These are phyloP conservation scores for Pichia eremophila DNA, from an alignment of 805 yeast genomes.

Conservation along the genomic window DNA sequence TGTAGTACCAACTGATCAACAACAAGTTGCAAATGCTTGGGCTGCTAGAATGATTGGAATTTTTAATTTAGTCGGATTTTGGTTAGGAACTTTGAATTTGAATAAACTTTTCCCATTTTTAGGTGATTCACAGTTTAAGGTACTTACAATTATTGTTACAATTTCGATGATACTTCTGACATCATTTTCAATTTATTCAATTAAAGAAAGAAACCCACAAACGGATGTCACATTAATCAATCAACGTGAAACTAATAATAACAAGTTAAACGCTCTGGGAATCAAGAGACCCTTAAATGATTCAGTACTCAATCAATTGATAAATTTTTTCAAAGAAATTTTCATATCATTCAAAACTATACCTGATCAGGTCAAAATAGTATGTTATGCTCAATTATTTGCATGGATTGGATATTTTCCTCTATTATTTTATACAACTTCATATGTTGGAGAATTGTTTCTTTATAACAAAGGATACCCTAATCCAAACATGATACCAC, in stretches of 20 bases:
- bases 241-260: conserved; percentile 28
- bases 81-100: conserved; percentile 41
- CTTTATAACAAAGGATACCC: conserved; percentile 31
- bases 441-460: conserved; percentile 55
- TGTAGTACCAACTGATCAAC: conserved; percentile 47
- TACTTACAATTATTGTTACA: conserved; percentile 35
- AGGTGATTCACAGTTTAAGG: conserved; percentile 44
- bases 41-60: conserved; percentile 56
- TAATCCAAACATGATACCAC: conserved; percentile 32
- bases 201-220: conserved; percentile 42
- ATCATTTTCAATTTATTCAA: conserved; percentile 29
- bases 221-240: conserved; percentile 29
- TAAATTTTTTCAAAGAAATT: conserved; percentile 27
- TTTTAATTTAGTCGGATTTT: conserved; percentile 50
- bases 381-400: conserved; percentile 49
- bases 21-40: conserved; percentile 54
- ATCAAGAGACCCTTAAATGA: conserved; percentile 19
- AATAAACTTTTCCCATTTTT: conserved; percentile 29
- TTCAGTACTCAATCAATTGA: conserved; percentile 13
- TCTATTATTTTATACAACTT: conserved; percentile 53
- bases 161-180: conserved; percentile 33
- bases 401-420: conserved; percentile 68
- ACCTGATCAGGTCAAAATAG: conserved; percentile 41
- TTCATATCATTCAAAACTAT: conserved; percentile 28
- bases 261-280: conserved; percentile 28